These are phyloP conservation scores for Rubus parviflorus DNA, from an alignment of 306 rosid species.

Conservation along the genomic window DNA sequence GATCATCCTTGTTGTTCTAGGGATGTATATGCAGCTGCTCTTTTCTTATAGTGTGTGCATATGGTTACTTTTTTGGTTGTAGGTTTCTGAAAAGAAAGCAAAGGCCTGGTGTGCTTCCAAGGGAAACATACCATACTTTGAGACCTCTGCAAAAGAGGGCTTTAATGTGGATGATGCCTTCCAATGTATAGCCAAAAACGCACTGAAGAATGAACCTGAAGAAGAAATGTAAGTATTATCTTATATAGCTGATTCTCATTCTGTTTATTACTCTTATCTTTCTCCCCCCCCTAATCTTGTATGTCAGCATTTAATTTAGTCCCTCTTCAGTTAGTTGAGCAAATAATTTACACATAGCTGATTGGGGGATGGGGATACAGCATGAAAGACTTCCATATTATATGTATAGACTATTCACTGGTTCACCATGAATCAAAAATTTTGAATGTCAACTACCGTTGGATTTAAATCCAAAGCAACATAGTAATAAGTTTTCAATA, in stretches of 20 bases:
- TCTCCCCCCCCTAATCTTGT: neutral
- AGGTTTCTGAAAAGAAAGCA: constrained; percentile 99
- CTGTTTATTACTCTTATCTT: neutral
- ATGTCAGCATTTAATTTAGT: neutral
- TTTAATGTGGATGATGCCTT: constrained; percentile 97
- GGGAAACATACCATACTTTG: constrained; percentile 97
- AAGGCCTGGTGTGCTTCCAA: constrained; percentile 99
- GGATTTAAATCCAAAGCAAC: too few relatives aligned
- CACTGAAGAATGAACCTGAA: constrained; percentile 99
- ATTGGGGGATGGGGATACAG: too few relatives aligned
- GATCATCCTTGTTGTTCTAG: constrained; percentile 6
- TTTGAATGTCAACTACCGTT: too few relatives aligned
- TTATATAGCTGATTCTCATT: neutral
- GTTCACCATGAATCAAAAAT: too few relatives aligned
- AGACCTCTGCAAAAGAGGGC: constrained; percentile 99
- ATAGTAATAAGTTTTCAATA: too few relatives aligned
- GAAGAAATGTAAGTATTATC: constrained; percentile 78
- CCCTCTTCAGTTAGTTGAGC: neutral
- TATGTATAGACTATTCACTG: too few relatives aligned
- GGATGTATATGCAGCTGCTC: constrained; percentile 1
- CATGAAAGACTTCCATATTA: too few relatives aligned
- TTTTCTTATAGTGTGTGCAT: constrained; percentile 6
- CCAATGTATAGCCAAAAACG: constrained; percentile 94
- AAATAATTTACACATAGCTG: too few relatives aligned
- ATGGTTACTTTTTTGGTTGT: constrained; percentile 20